Conservation (phyloP, 805 yeast species). For the Ogataea philodendri region DNA sequence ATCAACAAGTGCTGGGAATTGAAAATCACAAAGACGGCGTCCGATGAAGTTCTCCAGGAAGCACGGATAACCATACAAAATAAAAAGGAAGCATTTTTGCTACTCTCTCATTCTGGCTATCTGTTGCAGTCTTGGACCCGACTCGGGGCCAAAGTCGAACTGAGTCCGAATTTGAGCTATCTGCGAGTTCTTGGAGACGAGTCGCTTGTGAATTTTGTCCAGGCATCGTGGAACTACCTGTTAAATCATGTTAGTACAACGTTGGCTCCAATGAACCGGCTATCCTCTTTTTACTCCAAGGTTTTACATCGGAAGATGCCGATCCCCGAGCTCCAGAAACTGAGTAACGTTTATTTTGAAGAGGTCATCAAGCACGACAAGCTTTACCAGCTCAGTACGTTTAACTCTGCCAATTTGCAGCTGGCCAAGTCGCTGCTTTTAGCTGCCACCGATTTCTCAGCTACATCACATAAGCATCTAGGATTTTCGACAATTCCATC, state of each 20-base stretch:
- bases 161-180: constrained; percentile 27
- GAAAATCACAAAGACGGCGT: constrained; percentile 13
- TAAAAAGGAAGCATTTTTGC: constrained; percentile 32
- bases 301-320: constrained; percentile 24
- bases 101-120: constrained; percentile 33
- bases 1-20: constrained; percentile 30
- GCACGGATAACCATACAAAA: constrained; percentile 28
- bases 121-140: constrained; percentile 36
- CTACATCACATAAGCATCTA: constrained; percentile 13
- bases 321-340: constrained; percentile 25
- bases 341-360: constrained; percentile 35
- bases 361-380: constrained; percentile 25
- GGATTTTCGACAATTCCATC: constrained; percentile 13
- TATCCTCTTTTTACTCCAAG: constrained; percentile 20
- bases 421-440: constrained; percentile 30
- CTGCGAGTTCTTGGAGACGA: constrained; percentile 31
- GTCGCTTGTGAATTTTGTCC: constrained; percentile 32
- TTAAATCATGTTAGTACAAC: constrained; percentile 27
- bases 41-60: constrained; percentile 22
- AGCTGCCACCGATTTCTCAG: constrained; percentile 30
- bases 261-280: constrained; percentile 21
- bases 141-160: constrained; percentile 34
- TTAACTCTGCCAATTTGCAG: constrained; percentile 23
- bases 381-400: constrained; percentile 30
- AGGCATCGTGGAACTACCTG: constrained; percentile 34